These are phyloP conservation scores for Arabis alpina DNA, from an alignment of 345 rosid genomes.

Conservation along the genomic window DNA sequence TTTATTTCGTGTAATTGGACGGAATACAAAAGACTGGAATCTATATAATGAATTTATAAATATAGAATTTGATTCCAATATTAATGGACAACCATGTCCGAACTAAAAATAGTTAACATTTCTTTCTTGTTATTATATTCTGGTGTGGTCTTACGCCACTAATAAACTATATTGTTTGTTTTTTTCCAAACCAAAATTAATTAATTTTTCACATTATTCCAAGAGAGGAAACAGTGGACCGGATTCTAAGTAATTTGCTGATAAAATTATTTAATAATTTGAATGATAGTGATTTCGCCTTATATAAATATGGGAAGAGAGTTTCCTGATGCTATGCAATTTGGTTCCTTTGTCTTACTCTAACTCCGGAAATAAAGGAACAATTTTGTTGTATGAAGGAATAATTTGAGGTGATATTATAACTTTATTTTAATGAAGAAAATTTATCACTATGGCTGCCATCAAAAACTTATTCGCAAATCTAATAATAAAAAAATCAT, in stretches of 20 bases:
- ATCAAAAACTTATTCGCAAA: neutral
- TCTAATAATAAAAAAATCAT: neutral
- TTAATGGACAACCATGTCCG: conserved; percentile 43
- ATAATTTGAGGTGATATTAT: neutral
- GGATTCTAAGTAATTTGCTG: conserved; percentile 39
- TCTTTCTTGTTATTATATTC: conserved; percentile 25
- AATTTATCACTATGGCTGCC: neutral
- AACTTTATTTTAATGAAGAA: neutral
- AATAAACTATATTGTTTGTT: conserved; percentile 34
- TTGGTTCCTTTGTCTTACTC: conserved; percentile 41
- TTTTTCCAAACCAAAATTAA: conserved; percentile 28
- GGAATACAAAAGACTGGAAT: conserved; percentile 34
- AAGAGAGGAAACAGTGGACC: conserved; percentile 37
- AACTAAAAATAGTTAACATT: conserved; percentile 36
- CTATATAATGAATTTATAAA: conserved; percentile 30
- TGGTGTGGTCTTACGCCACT: conserved; percentile 38
- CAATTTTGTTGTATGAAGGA: neutral
- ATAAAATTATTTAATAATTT: conserved; percentile 12
- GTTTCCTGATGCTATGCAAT: conserved; percentile 29
- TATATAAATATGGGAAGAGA: conserved; percentile 1
- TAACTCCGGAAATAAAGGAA: conserved; percentile 29
- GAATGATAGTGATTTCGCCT: conserved; percentile 18
- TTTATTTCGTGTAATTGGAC: conserved; percentile 24
- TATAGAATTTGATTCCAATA: conserved; percentile 44
- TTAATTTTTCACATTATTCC: conserved; percentile 16